Evolutionary conservation across 228 moss, liverwort and hornwort genomes (phyloP).

Genomic region (Sphagnum fallax): DNA sequence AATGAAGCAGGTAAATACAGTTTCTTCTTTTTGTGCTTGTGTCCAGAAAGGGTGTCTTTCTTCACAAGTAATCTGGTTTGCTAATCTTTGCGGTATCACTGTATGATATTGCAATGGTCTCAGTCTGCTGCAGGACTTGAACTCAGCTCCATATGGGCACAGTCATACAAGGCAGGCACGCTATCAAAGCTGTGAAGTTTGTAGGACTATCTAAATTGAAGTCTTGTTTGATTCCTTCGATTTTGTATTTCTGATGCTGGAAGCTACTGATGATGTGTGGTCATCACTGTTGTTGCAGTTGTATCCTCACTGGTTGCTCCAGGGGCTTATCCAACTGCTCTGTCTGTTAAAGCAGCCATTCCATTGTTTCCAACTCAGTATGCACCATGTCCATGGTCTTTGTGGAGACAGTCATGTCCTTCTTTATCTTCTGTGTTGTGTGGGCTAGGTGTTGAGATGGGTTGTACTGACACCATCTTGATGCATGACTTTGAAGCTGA

Average conservation of each 20-base stretch:
- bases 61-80: not conserved
- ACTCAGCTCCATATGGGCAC: conserved; percentile 26
- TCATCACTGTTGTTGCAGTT: conserved; percentile 1
- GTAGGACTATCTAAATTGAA: not conserved
- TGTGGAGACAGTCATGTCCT: not conserved
- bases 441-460: no score
- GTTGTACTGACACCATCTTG: no score
- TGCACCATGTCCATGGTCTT: not conserved
- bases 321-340: conserved; percentile 23
- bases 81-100: not conserved
- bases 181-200: conserved; percentile 5
- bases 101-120: no score
- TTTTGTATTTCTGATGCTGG: not conserved
- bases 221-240: not conserved
- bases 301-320: conserved; percentile 23
- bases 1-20: conserved; percentile 32
- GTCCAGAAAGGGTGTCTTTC: no score
- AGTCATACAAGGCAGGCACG: conserved; percentile 53
- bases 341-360: conserved; percentile 27
- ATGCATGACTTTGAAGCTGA: no score
- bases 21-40: not conserved
- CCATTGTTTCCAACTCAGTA: conserved; percentile 54
- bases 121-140: conserved; percentile 26
- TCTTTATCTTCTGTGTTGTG: conserved; percentile 5
- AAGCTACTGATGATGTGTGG: no score